Conservation (phyloP, 352 stramenopile genomes). For the Phytophthora boehmeriae region DNA sequence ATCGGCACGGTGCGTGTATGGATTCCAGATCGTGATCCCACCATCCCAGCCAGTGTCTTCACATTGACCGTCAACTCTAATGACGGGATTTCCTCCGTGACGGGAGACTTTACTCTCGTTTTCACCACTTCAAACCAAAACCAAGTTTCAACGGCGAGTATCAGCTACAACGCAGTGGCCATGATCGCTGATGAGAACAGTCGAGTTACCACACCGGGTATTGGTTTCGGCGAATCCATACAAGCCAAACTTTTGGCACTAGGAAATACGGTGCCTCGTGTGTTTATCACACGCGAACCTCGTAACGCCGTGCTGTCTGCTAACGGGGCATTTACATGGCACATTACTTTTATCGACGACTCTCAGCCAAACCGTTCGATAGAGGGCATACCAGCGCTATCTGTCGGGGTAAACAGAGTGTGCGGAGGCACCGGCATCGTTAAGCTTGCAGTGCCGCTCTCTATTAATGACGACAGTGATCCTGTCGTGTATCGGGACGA, state of each 20-base stretch:
- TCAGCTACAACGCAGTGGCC: constrained; percentile 61
- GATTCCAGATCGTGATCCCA: constrained; percentile 36
- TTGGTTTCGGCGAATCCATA: constrained; percentile 56
- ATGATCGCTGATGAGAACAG: constrained; percentile 63
- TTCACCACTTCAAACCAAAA: constrained; percentile 39
- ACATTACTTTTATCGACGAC: constrained; percentile 68
- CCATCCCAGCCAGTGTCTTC: constrained; percentile 35
- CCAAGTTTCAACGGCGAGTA: constrained; percentile 27
- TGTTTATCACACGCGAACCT: constrained; percentile 61
- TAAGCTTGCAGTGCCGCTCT: constrained; percentile 29
- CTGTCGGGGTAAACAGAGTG: constrained; percentile 42
- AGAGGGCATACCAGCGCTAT: constrained; percentile 20
- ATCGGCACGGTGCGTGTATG: constrained; percentile 73
- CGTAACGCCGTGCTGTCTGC: constrained; percentile 27
- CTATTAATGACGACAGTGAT: constrained; percentile 58
- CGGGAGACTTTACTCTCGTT: constrained; percentile 47
- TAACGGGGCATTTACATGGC: constrained; percentile 67
- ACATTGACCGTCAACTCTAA: constrained; percentile 38
- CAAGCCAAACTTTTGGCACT: constrained; percentile 59
- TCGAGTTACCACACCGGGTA: constrained; percentile 35
- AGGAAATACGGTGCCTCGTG: constrained; percentile 22
- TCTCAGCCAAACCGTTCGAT: constrained; percentile 16
- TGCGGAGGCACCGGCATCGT: constrained; percentile 45
- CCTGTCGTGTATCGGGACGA: constrained; percentile 38
- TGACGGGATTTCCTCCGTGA: constrained; percentile 39